Evolutionary conservation across 331 rosid genomes (phyloP), one percentile per base, ranked within the genome.

Genomic region (Quercus phellos): DNA sequence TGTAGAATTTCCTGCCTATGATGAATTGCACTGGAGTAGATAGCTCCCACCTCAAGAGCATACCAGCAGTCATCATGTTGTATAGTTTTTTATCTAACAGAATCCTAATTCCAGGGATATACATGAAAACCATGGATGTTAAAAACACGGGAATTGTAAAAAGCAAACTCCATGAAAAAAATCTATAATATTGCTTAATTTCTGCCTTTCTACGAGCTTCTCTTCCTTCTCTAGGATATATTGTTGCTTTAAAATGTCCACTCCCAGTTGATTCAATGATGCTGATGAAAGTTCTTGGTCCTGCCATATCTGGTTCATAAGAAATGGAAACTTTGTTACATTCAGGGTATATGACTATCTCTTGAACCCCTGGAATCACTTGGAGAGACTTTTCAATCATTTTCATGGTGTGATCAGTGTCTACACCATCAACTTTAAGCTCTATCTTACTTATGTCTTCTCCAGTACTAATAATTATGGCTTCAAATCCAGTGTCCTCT

Each of bases 91-190:
- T 73, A 4, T 93, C 91, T 26, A 93, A 77, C 18, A 78, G 82
- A 74, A 72, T 74, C 73, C 84, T 88, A 43, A 88, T 24, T 79
- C 94, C 91, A 64, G 98, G 94, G 26, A 80, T 79, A 77, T 91
- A 91, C 91, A 87, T 93, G 55, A 93, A 79, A 70, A 93, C 91
- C 97, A 91, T 93, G 85, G 97, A 93, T 61, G 90, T 87, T 67
- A 94, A 72, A 80, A 91, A 94, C 16, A 94, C 89, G 0, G 97
- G 97, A 81, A 90, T 51, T 0, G 98, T 91, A 63, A 93, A 91
- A 51, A 91, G 81, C 89, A 93, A 82, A 84, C 97, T 93, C 98
- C 95, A 91, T 42, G 86, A n/a, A 76, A 93, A 90, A 21, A 82
- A 86, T 78, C 68, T 79, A 38, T 83, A 87, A 66, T 93, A 90